Percentiles rank a stretch among this genome's conserved stretches.
phyloP scores from a whole-genome alignment of 1,139 yeast genomes.

The Suhomyces panamericanus region DNA sequence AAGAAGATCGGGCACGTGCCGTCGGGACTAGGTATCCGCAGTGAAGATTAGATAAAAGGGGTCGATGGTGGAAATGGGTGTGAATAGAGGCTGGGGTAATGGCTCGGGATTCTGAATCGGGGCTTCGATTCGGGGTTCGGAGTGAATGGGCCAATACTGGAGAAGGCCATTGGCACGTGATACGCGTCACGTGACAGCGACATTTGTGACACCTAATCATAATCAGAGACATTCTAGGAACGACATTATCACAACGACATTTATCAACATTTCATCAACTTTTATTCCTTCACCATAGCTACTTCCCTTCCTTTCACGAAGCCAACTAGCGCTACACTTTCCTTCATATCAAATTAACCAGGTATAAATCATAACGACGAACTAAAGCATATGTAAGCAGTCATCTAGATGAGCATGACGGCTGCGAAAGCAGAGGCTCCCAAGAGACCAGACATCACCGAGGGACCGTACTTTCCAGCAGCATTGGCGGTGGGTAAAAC shows the following conservation, averaged over 20 bases:
- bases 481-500: conserved; percentile 3
- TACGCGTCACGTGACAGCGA: not conserved
- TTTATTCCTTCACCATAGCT: no score
- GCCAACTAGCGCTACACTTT: no score
- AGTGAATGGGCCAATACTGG: no score
- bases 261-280: no score
- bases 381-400: conserved; percentile 2
- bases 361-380: conserved; percentile 2
- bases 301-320: no score
- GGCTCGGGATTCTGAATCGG: no score
- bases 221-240: no score
- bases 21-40: no score
- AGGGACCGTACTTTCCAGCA: conserved; percentile 3
- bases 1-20: not conserved
- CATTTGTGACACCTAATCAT: not conserved
- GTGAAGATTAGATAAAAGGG: not conserved
- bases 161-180: no score
- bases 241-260: no score
- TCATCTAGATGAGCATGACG: conserved; percentile 5
- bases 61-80: not conserved
- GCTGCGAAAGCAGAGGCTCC: conserved; percentile 10
- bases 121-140: no score
- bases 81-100: no score
- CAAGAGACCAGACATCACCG: conserved; percentile 7
- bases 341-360: not conserved